phyloP scores from a whole-genome alignment of 75 land plant genomes.

The Azolla pinnata region DNA sequence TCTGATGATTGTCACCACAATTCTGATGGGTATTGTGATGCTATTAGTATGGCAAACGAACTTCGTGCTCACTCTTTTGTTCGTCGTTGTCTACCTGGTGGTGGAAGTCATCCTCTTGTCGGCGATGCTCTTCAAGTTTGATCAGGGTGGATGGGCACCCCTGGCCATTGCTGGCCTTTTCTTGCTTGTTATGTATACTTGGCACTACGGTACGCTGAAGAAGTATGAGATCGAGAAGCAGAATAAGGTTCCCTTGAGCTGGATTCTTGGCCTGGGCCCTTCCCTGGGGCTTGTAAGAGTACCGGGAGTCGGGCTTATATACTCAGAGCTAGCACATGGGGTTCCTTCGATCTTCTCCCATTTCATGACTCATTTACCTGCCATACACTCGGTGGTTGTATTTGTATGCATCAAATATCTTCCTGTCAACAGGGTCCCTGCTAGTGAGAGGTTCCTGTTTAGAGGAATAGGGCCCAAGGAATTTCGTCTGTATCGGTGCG shows the following conservation, averaged over 20 bases:
- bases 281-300: conserved; percentile 79
- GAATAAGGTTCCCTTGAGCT: conserved; percentile 67
- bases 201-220: conserved; percentile 79
- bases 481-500: conserved; percentile 75
- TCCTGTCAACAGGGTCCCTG: conserved; percentile 66
- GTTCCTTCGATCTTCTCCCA: conserved; percentile 84
- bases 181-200: conserved; percentile 65
- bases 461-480: conserved; percentile 64
- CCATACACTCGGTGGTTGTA: conserved; percentile 70
- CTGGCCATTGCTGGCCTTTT: conserved; percentile 68
- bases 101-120: conserved; percentile 66
- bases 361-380: conserved; percentile 66
- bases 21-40: conserved; percentile 74
- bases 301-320: conserved; percentile 85
- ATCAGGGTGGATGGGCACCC: conserved; percentile 89
- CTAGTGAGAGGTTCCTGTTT: conserved; percentile 59
- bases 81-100: conserved; percentile 39
- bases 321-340: conserved; percentile 79
- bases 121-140: conserved; percentile 65
- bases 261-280: conserved; percentile 78
- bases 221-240: conserved; percentile 72
- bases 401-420: conserved; percentile 61
- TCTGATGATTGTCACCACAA: conserved; percentile 74
- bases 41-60: conserved; percentile 75
- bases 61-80: conserved; percentile 44